Percentiles rank a stretch among this genome's conserved stretches.
Conservation (phyloP, 2,329 filamentous ascomycete species). For the Hypomyces rosellus region DNA sequence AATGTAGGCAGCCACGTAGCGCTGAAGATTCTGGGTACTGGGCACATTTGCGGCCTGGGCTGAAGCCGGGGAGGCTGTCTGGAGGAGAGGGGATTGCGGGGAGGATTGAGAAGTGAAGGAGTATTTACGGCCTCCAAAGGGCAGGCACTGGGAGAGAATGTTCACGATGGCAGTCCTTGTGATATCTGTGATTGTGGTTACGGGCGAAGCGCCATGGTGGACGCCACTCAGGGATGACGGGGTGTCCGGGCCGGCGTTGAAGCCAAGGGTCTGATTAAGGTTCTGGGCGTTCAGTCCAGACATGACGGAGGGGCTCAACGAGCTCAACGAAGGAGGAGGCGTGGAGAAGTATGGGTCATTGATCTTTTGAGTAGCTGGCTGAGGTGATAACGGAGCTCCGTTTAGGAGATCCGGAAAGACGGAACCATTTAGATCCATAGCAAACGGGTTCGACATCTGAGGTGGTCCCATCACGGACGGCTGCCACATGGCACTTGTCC, state of each 20-base stretch:
- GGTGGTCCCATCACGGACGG: conserved; percentile 63
- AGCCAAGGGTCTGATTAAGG: conserved; percentile 60
- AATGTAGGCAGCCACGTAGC: conserved; percentile 85
- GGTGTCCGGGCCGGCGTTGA: conserved; percentile 62
- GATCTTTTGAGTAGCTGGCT: conserved; percentile 62
- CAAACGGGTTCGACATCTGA: conserved; percentile 62
- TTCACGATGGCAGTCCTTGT: conserved; percentile 56
- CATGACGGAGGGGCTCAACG: conserved; percentile 66
- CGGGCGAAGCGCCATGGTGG: conserved; percentile 50
- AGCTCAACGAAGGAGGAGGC: conserved; percentile 66
- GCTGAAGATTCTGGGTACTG: conserved; percentile 77
- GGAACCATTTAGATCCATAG: conserved; percentile 66
- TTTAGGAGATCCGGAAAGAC: conserved; percentile 73
- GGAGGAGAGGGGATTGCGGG: conserved; percentile 47
- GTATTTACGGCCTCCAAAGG: conserved; percentile 57
- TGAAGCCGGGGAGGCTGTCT: conserved; percentile 43
- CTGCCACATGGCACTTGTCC: conserved; percentile 60
- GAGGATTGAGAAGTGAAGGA: conserved; percentile 51
- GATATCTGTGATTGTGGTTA: conserved; percentile 59
- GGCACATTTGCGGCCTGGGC: conserved; percentile 58
- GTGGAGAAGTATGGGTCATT: conserved; percentile 75
- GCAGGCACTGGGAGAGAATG: conserved; percentile 51
- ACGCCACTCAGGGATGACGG: conserved; percentile 65
- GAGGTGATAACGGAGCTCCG: conserved; percentile 69
- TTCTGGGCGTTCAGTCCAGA: conserved; percentile 56